Evolutionary conservation across 2,329 filamentous ascomycete genomes (phyloP), one percentile per base, ranked within the genome.

Genomic region (Aspergillus ruber): DNA sequence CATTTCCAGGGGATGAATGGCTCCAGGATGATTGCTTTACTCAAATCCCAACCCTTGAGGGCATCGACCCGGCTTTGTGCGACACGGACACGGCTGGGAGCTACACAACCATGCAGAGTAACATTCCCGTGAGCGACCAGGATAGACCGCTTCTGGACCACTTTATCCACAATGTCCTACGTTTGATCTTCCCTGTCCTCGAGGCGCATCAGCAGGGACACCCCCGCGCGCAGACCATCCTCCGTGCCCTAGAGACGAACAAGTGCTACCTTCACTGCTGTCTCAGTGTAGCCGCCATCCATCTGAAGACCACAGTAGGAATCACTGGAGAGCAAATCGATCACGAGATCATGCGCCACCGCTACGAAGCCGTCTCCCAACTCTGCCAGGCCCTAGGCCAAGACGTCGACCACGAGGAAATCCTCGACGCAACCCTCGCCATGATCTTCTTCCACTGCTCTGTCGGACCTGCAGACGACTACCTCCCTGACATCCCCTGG

Each of bases 371-470:
- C 36, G 89, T 97, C 58, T 85, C 86, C 7, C 83, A 88, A 57
- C 79, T 97, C 3, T 95, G 90, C 66, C 83, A 90, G 53, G 84
- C 88, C 0, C 79, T 97, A 47, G 83, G 84, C 62, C 77, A 79
- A 50, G 90, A 96, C 63, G 84, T 85, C 62, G 79, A 95, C 63
- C 90, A 95, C 66, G 80, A 86, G 50, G 82, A 93, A 67, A 94
- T 95, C 58, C 82, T 97, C 10, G 91, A 97, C 69, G 90, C 91
- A 1, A 90, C 90, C 0, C 79, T 97, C 4, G 90, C 88, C 44
- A 90, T 97, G 81, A 95, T 96, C 66, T 93, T 95, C 74, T 94
- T 96, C 76, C 90, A 95, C 65, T 93, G 87, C 72, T 85, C 88
- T 21, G 91, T 97, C 54, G 91, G 91, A 46, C 82, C 88, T 59